phyloP scores from a whole-genome alignment of 345 rosid genomes.

The Bruguiera sexangula region DNA sequence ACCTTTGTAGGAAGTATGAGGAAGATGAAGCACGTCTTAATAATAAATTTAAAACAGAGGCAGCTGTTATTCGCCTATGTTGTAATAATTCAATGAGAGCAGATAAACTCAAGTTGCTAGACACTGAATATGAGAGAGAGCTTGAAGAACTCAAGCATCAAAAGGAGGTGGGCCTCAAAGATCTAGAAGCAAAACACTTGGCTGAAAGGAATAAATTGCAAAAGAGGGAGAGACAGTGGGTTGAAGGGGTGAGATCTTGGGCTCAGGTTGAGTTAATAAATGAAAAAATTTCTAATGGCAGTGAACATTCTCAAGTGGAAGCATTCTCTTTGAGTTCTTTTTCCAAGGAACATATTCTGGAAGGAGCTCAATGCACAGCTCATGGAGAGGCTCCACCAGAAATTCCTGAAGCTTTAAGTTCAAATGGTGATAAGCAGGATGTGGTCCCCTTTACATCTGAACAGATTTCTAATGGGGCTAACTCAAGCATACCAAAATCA shows the following conservation, averaged over 20 bases:
- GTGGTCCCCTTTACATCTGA: conserved; percentile 6
- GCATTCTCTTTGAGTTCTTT: conserved; percentile 15
- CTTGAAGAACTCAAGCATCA: conserved; percentile 38
- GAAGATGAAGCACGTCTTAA: conserved; percentile 48
- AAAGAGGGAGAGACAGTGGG: conserved; percentile 44
- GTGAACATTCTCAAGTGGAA: conserved; percentile 23
- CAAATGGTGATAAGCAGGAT: conserved; percentile 20
- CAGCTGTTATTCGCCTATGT: conserved; percentile 46
- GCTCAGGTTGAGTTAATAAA: conserved; percentile 33
- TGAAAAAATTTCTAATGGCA: conserved; percentile 18
- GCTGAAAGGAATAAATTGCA: conserved; percentile 40
- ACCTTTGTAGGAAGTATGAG: conserved; percentile 36
- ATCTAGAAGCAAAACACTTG: conserved; percentile 39
- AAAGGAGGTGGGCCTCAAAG: conserved; percentile 34
- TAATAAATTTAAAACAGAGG: conserved; percentile 39
- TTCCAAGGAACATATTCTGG: conserved; percentile 25
- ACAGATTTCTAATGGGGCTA: conserved; percentile 6
- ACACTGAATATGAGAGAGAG: conserved; percentile 38
- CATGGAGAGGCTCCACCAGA: conserved; percentile 25
- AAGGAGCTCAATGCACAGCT: conserved; percentile 12
- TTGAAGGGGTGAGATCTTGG: conserved; percentile 49
- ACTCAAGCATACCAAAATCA: background rate
- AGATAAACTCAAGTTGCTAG: conserved; percentile 48
- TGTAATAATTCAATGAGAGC: conserved; percentile 29
- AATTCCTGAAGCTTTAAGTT: conserved; percentile 18